Conservation (phyloP, 495 filamentous ascomycete species). For the Lepraria neglecta region DNA sequence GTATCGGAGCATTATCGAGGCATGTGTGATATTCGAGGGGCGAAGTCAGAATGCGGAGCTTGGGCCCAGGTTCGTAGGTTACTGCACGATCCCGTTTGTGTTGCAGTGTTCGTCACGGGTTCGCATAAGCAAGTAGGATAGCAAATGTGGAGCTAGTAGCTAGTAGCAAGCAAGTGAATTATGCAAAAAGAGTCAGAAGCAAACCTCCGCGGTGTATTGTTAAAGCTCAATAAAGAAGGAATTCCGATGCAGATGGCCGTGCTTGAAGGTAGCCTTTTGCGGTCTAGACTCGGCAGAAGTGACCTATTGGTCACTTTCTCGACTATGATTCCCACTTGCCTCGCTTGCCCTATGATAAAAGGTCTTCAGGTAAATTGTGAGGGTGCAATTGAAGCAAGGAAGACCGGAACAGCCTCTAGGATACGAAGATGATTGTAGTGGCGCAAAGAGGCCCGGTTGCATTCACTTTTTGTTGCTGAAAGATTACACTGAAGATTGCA, state of each 20-base stretch:
- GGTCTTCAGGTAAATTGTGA: too few relatives aligned
- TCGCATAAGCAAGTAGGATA: background rate
- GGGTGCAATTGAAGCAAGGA: too few relatives aligned
- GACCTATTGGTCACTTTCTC: too few relatives aligned
- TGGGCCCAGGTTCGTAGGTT: background rate
- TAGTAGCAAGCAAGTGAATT: background rate
- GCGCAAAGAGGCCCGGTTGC: too few relatives aligned
- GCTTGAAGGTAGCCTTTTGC: slow-evolving; percentile 9
- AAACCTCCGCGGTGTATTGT: slow-evolving; percentile 5
- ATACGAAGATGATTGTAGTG: too few relatives aligned
- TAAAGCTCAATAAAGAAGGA: background rate
- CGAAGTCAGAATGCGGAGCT: slow-evolving; percentile 4
- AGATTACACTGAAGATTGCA: too few relatives aligned
- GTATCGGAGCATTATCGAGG: slow-evolving; percentile 16
- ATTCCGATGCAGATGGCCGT: slow-evolving; percentile 8
- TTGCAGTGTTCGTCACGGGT: background rate
- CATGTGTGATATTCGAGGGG: slow-evolving; percentile 3
- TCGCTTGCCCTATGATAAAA: too few relatives aligned
- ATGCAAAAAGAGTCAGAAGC: slow-evolving; percentile 11
- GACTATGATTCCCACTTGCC: too few relatives aligned
- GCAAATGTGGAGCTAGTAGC: slow-evolving; percentile 1
- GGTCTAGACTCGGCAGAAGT: background rate
- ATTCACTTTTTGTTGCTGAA: too few relatives aligned
- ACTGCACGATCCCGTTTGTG: slow-evolving; percentile 2
- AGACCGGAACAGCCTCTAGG: too few relatives aligned